A percentile compares a stretch with the other conserved stretches of the same genome.
phyloP scores from a whole-genome alignment of 2,329 filamentous ascomycete species.

The Penicillium psychrosexuale region DNA sequence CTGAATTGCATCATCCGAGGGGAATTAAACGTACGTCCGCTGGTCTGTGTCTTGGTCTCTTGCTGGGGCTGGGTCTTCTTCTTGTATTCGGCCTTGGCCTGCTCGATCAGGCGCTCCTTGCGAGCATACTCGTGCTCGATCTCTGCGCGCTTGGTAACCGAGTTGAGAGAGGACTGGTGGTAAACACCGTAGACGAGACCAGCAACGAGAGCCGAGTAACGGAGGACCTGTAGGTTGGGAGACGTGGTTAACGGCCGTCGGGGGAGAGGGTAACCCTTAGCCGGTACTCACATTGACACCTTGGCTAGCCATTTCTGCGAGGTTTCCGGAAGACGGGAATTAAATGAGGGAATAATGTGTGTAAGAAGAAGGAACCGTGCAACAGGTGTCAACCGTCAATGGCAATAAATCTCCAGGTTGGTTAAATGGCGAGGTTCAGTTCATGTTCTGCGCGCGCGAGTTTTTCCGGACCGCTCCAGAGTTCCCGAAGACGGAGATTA shows the following conservation, averaged over 20 bases:
- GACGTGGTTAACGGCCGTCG: constrained; percentile 19
- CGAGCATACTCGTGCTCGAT: constrained; percentile 81
- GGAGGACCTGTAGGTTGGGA: constrained; percentile 69
- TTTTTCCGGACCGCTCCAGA: constrained; percentile 39
- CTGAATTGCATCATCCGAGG: neutral
- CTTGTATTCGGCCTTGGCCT: constrained; percentile 87
- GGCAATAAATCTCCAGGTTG: constrained; percentile 33
- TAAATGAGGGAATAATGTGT: constrained; percentile 26
- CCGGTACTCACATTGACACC: constrained; percentile 61
- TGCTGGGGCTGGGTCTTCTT: constrained; percentile 65
- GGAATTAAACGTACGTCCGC: constrained; percentile 33
- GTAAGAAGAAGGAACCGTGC: constrained; percentile 32
- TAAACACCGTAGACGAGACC: constrained; percentile 94
- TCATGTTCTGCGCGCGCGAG: constrained; percentile 38
- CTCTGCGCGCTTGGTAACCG: constrained; percentile 66
- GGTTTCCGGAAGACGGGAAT: constrained; percentile 43
- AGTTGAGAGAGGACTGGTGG: constrained; percentile 79
- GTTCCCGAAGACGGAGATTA: constrained; percentile 29
- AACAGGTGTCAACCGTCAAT: constrained; percentile 39
- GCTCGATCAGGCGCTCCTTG: constrained; percentile 85
- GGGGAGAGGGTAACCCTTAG: constrained; percentile 16
- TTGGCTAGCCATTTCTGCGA: constrained; percentile 59
- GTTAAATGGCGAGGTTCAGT: constrained; percentile 36
- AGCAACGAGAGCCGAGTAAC: constrained; percentile 88
- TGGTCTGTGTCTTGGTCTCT: constrained; percentile 37